Percentiles rank a stretch among this genome's conserved stretches.
These are phyloP conservation scores for Xylaria sp. DNA, from an alignment of 2,329 filamentous ascomycete species.

Conservation along the genomic window DNA sequence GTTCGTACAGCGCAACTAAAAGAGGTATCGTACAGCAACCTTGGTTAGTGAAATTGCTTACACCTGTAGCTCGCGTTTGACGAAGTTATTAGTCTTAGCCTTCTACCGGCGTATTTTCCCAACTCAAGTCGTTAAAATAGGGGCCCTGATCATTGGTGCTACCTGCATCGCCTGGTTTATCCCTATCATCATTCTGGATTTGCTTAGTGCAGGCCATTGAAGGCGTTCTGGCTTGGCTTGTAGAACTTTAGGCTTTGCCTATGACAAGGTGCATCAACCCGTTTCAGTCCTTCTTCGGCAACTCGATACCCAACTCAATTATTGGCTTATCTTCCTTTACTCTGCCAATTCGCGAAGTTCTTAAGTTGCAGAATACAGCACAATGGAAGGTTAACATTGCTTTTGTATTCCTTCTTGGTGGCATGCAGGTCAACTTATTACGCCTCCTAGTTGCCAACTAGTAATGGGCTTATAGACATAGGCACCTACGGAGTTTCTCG, in stretches of 20 bases:
- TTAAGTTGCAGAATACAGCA: slow-evolving; percentile 3
- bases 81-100: slow-evolving; percentile 32
- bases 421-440: slow-evolving; percentile 19
- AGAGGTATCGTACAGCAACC: background rate
- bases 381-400: slow-evolving; percentile 20
- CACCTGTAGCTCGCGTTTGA: slow-evolving; percentile 22
- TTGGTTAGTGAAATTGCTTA: background rate
- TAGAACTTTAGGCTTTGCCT: slow-evolving; percentile 19
- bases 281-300: slow-evolving; percentile 31
- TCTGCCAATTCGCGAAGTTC: slow-evolving; percentile 31
- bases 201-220: slow-evolving; percentile 35
- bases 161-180: slow-evolving; percentile 29
- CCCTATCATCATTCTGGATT: slow-evolving; percentile 23
- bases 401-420: slow-evolving; percentile 30
- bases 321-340: slow-evolving; percentile 34
- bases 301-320: slow-evolving; percentile 29
- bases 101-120: slow-evolving; percentile 33
- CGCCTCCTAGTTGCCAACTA: no score
- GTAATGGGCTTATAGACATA: no score
- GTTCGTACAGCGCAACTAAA: background rate
- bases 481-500: no score
- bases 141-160: slow-evolving; percentile 14
- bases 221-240: slow-evolving; percentile 36
- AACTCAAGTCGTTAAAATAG: slow-evolving; percentile 21
- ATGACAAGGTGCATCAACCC: slow-evolving; percentile 30